Conservation (phyloP, 2,329 filamentous ascomycete species). For the Colletotrichum graminicola region DNA sequence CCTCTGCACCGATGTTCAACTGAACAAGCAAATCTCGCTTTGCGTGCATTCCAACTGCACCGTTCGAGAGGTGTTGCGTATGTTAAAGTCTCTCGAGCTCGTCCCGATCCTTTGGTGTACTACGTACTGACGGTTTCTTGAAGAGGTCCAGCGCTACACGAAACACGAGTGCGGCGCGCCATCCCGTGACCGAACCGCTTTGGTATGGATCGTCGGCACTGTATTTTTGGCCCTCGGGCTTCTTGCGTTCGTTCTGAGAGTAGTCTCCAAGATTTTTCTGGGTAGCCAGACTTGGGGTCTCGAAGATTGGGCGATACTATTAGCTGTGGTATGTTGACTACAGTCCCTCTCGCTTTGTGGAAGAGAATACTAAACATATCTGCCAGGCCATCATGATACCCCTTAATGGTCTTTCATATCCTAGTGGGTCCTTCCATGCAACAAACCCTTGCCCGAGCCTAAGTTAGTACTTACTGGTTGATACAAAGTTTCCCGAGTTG, state of each 20-base stretch:
- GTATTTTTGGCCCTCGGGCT: constrained; percentile 48
- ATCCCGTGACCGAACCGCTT: constrained; percentile 46
- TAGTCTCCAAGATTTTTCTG: constrained; percentile 46
- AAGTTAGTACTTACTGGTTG: constrained; percentile 43
- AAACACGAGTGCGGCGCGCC: constrained; percentile 45
- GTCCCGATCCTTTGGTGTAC: neutral
- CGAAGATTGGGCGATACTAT: constrained; percentile 57
- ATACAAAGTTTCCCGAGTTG: constrained; percentile 45
- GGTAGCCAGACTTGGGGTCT: constrained; percentile 49
- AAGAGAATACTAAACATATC: constrained; percentile 25
- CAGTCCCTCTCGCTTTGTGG: neutral
- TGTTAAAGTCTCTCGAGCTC: neutral
- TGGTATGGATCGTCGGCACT: constrained; percentile 47
- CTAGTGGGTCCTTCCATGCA: neutral
- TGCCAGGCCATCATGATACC: constrained; percentile 33
- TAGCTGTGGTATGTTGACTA: constrained; percentile 48
- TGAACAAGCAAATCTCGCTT: constrained; percentile 42
- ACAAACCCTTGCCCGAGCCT: no score
- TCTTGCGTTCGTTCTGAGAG: constrained; percentile 48
- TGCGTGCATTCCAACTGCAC: constrained; percentile 44
- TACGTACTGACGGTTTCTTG: neutral
- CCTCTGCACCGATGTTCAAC: constrained; percentile 45
- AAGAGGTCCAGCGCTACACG: constrained; percentile 44
- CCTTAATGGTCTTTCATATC: constrained; percentile 27
- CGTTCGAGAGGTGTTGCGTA: constrained; percentile 39